A percentile compares a stretch with the other conserved stretches of the same genome.
These are phyloP conservation scores for Eucalyptus sp. DNA, from an alignment of 345 rosid genomes.

Conservation along the genomic window DNA sequence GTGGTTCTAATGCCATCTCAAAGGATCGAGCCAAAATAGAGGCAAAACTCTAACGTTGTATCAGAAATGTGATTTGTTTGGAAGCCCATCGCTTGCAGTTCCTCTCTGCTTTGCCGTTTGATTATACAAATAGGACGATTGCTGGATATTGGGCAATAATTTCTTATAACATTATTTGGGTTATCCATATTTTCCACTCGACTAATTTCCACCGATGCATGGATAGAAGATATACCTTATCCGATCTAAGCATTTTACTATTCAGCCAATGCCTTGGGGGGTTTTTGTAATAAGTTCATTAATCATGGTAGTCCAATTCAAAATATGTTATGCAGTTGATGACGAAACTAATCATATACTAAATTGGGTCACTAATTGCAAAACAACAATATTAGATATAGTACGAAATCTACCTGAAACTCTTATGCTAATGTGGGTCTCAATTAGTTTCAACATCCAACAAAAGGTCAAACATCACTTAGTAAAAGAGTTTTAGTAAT, in stretches of 20 bases:
- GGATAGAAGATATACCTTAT: background rate
- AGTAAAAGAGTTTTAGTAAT: background rate
- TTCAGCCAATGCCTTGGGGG: background rate
- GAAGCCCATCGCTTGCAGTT: background rate
- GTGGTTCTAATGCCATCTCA: background rate
- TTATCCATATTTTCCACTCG: background rate
- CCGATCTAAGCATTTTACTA: background rate
- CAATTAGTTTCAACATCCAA: background rate
- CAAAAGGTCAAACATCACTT: background rate
- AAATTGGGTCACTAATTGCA: background rate
- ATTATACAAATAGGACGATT: background rate
- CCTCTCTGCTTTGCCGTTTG: background rate
- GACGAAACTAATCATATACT: background rate
- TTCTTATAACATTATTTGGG: background rate
- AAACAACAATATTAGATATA: background rate
- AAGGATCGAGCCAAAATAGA: background rate
- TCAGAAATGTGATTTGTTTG: background rate
- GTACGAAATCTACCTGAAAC: background rate
- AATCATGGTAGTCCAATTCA: background rate
- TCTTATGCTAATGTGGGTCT: background rate
- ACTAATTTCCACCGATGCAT: background rate
- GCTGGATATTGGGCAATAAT: background rate
- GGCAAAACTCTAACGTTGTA: background rate
- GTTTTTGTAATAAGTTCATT: background rate
- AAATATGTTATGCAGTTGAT: background rate